Conservation (phyloP, 2,329 filamentous ascomycete species). For the Cytospora leucostoma region DNA sequence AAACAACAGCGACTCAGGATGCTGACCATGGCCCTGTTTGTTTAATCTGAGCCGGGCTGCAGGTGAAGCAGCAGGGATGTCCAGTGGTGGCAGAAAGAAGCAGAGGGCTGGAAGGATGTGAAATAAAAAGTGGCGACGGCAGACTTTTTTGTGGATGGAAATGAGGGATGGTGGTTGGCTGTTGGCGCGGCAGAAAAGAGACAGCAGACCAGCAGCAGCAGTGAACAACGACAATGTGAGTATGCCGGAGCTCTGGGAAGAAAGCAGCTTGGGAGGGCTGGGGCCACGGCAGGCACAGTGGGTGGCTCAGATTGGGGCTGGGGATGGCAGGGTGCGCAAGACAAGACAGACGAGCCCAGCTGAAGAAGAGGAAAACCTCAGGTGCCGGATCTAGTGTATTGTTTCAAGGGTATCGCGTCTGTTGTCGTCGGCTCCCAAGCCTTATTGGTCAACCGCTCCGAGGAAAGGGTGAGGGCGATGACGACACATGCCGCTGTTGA, state of each 20-base stretch:
- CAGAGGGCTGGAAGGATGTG: not conserved
- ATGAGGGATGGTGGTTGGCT: constrained; percentile 3
- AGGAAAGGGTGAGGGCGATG: constrained; percentile 1
- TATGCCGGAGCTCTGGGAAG: not conserved
- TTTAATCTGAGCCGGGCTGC: constrained; percentile 10
- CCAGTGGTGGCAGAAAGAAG: constrained; percentile 16
- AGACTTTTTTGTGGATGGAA: constrained; percentile 22
- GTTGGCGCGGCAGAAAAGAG: constrained; percentile 6
- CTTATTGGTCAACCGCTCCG: not conserved
- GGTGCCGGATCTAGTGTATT: not conserved
- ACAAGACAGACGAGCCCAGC: not conserved
- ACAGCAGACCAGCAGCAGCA: constrained; percentile 8
- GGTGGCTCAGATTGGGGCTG: not conserved
- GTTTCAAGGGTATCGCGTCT: not conserved
- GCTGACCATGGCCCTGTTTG: constrained; percentile 14
- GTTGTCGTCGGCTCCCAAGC: constrained; percentile 2
- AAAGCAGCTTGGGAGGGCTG: not conserved
- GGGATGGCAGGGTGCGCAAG: not conserved
- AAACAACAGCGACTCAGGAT: not conserved
- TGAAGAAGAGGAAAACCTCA: not conserved
- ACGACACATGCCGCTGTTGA: constrained; percentile 1
- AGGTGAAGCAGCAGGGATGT: constrained; percentile 3
- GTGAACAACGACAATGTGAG: not conserved
- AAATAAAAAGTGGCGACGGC: constrained; percentile 20
- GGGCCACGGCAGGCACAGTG: not conserved